phyloP scores from a whole-genome alignment of 176 grass and related monocot genomes.

The Panicum miliaceum region DNA sequence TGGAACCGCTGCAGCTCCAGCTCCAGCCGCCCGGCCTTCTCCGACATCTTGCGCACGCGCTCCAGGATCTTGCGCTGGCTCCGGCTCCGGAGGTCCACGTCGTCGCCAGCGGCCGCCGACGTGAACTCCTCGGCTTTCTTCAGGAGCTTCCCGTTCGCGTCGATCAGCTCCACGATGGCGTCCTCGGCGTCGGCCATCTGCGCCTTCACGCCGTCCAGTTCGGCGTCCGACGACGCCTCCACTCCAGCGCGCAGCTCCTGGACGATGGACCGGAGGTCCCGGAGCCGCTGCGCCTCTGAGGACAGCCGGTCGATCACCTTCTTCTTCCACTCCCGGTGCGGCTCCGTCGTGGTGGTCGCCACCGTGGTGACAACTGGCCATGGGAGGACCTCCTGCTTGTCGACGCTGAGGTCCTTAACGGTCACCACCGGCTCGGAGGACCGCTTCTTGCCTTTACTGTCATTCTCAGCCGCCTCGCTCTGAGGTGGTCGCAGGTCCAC shows the following conservation, averaged over 20 bases:
- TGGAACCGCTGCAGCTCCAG: slow-evolving; percentile 76
- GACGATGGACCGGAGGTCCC: slow-evolving; percentile 57
- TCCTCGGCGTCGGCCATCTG: slow-evolving; percentile 76
- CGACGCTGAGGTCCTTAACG: slow-evolving; percentile 79
- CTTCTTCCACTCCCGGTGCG: slow-evolving; percentile 73
- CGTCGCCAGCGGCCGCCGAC: slow-evolving; percentile 30
- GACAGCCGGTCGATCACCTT: slow-evolving; percentile 73
- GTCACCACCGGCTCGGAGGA: slow-evolving; percentile 56
- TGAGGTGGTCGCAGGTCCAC: slow-evolving; percentile 44
- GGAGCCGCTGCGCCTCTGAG: slow-evolving; percentile 68
- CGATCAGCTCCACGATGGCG: slow-evolving; percentile 72
- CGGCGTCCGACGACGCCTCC: slow-evolving; percentile 50
- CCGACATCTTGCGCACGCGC: slow-evolving; percentile 71
- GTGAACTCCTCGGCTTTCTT: slow-evolving; percentile 75
- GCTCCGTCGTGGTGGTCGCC: slow-evolving; percentile 11
- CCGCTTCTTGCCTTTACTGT: slow-evolving; percentile 54
- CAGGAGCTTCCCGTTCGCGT: slow-evolving; percentile 73
- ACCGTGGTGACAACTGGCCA: background rate
- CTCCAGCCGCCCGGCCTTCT: slow-evolving; percentile 83
- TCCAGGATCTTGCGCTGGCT: slow-evolving; percentile 87
- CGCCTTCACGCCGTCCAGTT: slow-evolving; percentile 56
- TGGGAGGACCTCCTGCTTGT: slow-evolving; percentile 68
- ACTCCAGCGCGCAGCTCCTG: slow-evolving; percentile 63
- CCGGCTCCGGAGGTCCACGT: slow-evolving; percentile 57
- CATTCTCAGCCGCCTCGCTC: slow-evolving; percentile 40